Conservation (phyloP, 2,329 filamentous ascomycete genomes). For the Paramyrothecium sp. region DNA sequence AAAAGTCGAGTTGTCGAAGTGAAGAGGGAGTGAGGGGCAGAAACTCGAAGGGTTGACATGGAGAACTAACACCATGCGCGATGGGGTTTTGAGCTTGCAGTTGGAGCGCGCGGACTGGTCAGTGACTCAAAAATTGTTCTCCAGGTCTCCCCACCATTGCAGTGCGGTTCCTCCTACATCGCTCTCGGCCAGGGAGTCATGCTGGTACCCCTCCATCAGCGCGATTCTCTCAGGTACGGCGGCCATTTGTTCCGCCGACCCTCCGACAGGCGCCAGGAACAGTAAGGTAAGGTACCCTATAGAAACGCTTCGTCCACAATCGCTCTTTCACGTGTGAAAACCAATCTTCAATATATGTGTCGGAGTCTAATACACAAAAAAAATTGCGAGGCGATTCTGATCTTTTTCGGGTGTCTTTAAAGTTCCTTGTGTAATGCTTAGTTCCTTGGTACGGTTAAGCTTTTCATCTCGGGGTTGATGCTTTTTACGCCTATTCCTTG, state of each 20-base stretch:
- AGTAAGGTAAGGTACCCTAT: not conserved
- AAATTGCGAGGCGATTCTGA: too few relatives aligned
- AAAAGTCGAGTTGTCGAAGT: not conserved
- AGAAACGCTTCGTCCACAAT: not conserved
- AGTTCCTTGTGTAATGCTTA: too few relatives aligned
- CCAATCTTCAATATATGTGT: too few relatives aligned
- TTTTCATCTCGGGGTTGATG: too few relatives aligned
- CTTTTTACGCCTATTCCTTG: too few relatives aligned
- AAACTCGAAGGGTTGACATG: not conserved
- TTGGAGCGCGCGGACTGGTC: not conserved
- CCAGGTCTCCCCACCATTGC: conserved; percentile 1
- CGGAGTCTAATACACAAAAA: too few relatives aligned
- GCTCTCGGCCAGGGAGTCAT: too few relatives aligned
- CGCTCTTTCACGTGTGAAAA: too few relatives aligned
- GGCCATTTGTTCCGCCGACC: not conserved
- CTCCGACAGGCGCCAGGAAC: too few relatives aligned
- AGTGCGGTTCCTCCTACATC: not conserved
- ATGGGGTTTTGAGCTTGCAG: not conserved
- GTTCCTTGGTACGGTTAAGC: too few relatives aligned
- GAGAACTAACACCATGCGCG: not conserved
- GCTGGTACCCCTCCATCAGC: too few relatives aligned
- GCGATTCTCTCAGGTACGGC: not conserved
- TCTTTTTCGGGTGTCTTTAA: too few relatives aligned
- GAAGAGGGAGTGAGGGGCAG: not conserved
- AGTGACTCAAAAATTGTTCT: conserved; percentile 2